Conservation (phyloP, 345 rosid species). For the Moricandia arvensis region DNA sequence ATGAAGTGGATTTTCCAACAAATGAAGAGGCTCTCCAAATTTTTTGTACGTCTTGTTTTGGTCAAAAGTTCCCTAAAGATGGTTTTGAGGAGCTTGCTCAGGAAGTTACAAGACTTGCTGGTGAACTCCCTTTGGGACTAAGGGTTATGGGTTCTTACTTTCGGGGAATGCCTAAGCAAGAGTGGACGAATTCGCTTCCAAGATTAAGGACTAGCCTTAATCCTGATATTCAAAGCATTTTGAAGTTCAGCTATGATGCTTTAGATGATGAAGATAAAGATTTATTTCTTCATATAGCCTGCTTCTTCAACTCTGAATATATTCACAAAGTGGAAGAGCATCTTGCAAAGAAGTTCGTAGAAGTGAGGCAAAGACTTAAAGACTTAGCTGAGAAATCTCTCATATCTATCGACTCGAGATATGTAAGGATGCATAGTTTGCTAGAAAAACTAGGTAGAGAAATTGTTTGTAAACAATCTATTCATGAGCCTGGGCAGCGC, state of each 20-base stretch:
- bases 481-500: constrained; percentile 1
- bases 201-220: not conserved
- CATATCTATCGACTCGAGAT: not conserved
- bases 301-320: not conserved
- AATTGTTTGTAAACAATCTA: not conserved
- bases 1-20: not conserved
- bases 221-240: not conserved
- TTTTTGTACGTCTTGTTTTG: not conserved
- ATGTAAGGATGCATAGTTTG: not conserved
- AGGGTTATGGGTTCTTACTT: constrained; percentile 10
- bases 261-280: not conserved
- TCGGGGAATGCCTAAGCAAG: constrained; percentile 1
- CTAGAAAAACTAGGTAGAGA: not conserved
- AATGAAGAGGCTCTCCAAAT: not conserved
- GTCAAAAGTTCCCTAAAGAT: not conserved
- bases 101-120: not conserved
- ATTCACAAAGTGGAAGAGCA: not conserved
- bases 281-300: constrained; percentile 3
- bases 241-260: not conserved
- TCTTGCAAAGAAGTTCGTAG: not conserved
- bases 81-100: not conserved
- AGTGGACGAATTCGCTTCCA: not conserved
- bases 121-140: not conserved
- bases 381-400: not conserved
- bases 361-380: not conserved